Percentiles rank a stretch among this genome's conserved stretches.
These are phyloP conservation scores for Dactylellina parvicollis DNA, from an alignment of 2,329 filamentous ascomycete genomes.

Conservation along the genomic window DNA sequence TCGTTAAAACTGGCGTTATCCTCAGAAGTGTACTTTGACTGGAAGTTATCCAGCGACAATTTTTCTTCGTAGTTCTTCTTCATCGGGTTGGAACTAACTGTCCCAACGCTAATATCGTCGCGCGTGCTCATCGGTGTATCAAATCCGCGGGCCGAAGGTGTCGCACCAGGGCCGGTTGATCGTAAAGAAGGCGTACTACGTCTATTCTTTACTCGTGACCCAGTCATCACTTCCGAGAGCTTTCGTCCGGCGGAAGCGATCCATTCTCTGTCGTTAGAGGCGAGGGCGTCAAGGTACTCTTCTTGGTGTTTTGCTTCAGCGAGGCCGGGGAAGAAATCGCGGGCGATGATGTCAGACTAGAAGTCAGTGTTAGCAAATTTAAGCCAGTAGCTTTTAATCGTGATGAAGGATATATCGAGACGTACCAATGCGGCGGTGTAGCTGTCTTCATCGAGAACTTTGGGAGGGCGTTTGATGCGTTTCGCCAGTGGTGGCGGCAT, in stretches of 20 bases:
- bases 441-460: conserved; percentile 89
- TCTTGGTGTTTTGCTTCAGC: conserved; percentile 85
- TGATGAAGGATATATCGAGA: neutral
- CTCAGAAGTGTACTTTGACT: conserved; percentile 93
- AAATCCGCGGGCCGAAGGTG: conserved; percentile 74
- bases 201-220: conserved; percentile 67
- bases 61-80: conserved; percentile 73
- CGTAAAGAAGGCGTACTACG: conserved; percentile 55
- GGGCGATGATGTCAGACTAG: conserved; percentile 85
- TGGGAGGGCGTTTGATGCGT: conserved; percentile 88
- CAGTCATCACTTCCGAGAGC: conserved; percentile 82
- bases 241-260: conserved; percentile 81
- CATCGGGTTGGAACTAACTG: conserved; percentile 55
- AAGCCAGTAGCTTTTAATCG: neutral
- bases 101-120: conserved; percentile 60
- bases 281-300: conserved; percentile 90
- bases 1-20: conserved; percentile 98
- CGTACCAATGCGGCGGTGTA: conserved; percentile 81
- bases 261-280: conserved; percentile 85
- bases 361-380: conserved; percentile 12
- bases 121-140: conserved; percentile 73
- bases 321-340: conserved; percentile 95
- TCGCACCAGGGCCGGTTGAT: conserved; percentile 62
- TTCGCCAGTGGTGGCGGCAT: conserved; percentile 87
- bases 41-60: conserved; percentile 84